phyloP scores from a whole-genome alignment of 148 eudicot genomes.

The Mesembryanthemum crystallinum region DNA sequence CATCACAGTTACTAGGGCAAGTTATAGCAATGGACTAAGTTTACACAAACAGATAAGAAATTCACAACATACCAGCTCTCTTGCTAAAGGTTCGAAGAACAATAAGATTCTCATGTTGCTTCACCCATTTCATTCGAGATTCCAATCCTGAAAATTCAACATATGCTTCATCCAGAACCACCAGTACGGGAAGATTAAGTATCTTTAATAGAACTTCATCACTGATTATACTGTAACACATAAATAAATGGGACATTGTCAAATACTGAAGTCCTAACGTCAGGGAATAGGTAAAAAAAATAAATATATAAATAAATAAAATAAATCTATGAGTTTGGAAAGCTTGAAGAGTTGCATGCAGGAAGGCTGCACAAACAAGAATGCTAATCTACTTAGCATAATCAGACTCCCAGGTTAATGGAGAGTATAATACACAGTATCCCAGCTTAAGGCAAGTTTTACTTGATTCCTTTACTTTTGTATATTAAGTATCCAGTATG shows the following conservation, averaged over 20 bases:
- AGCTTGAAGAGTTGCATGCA: background rate
- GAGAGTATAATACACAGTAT: no score
- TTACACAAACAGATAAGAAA: background rate
- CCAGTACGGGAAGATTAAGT: constrained; percentile 73
- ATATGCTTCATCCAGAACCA: constrained; percentile 93
- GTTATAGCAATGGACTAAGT: background rate
- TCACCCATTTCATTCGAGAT: constrained; percentile 94
- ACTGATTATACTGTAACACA: constrained; percentile 60
- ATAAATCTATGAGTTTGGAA: background rate
- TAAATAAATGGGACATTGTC: constrained; percentile 1
- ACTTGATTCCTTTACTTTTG: no score
- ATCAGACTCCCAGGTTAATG: no score
- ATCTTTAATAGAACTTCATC: constrained; percentile 74
- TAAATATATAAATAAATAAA: no score
- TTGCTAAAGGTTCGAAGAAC: constrained; percentile 97
- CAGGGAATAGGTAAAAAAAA: background rate
- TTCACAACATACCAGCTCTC: constrained; percentile 67
- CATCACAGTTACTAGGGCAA: constrained; percentile 10
- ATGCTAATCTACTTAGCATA: background rate
- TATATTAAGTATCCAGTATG: no score
- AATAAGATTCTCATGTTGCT: constrained; percentile 82
- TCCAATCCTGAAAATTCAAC: constrained; percentile 81
- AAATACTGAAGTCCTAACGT: constrained; percentile 5
- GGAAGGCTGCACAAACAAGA: background rate
- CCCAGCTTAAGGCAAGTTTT: no score